Evolutionary conservation across 768 basidiomycete species (phyloP).

Genomic region (Gloeophyllum trabeum): DNA sequence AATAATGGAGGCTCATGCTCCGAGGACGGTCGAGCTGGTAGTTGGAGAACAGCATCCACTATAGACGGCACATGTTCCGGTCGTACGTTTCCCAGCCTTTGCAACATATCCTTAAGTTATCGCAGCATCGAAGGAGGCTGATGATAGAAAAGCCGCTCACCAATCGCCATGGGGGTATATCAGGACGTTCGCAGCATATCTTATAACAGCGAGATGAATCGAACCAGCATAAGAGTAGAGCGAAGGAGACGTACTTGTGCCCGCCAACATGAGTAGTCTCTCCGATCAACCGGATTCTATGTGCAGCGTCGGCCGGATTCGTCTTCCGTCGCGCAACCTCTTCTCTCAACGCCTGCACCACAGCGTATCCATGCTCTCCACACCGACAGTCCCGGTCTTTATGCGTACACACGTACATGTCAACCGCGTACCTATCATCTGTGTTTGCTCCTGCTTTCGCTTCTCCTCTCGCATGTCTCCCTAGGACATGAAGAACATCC

Average conservation of each 20-base stretch:
- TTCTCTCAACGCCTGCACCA: conserved; percentile 39
- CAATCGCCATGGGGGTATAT: conserved; percentile 67
- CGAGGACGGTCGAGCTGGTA: conserved; percentile 16
- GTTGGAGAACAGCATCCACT: conserved; percentile 30
- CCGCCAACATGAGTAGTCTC: conserved; percentile 77
- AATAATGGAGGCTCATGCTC: conserved; percentile 24
- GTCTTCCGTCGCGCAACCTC: conserved; percentile 33
- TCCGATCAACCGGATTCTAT: no score
- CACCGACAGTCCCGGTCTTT: conserved; percentile 73
- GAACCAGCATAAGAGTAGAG: background rate
- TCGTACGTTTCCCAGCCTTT: conserved; percentile 53
- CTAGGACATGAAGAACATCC: conserved; percentile 25
- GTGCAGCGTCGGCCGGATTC: conserved; percentile 23
- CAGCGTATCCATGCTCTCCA: conserved; percentile 47
- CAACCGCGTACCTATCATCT: conserved; percentile 10
- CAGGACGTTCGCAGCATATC: conserved; percentile 60
- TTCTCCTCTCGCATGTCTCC: conserved; percentile 15
- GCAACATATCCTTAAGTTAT: background rate
- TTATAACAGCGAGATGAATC: conserved; percentile 13
- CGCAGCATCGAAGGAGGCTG: background rate
- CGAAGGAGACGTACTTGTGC: conserved; percentile 64
- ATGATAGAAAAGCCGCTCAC: conserved; percentile 24
- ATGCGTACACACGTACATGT: conserved; percentile 72
- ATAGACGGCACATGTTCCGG: conserved; percentile 45
- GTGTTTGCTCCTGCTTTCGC: conserved; percentile 12